Conservation (phyloP, 2,329 filamentous ascomycete genomes). For the Aspergillus sp. region DNA sequence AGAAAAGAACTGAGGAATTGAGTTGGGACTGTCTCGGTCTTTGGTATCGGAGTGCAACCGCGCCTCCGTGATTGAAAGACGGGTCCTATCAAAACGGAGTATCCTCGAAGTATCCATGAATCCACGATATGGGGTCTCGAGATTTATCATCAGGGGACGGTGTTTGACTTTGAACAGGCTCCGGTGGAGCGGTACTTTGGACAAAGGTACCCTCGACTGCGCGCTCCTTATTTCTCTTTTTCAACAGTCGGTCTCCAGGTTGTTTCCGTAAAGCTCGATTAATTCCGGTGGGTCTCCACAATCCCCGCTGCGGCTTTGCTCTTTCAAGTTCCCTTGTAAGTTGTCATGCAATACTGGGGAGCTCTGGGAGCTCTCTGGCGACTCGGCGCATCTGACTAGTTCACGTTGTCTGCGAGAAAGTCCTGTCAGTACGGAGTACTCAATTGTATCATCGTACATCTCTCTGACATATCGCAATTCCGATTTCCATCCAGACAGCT, state of each 20-base stretch:
- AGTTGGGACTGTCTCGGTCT: too few species aligned
- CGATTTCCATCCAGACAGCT: too few species aligned
- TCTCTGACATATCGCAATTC: too few species aligned
- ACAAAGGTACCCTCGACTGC: neutral
- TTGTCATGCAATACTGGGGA: neutral
- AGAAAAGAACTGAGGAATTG: neutral
- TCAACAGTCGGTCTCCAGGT: neutral
- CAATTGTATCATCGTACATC: too few species aligned
- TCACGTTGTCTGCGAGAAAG: neutral
- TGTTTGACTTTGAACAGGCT: neutral
- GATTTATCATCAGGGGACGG: neutral
- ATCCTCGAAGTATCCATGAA: neutral
- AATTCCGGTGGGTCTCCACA: neutral
- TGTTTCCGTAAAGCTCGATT: neutral
- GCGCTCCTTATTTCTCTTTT: neutral
- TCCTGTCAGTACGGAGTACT: neutral
- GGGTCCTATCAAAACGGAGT: neutral
- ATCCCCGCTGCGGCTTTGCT: neutral
- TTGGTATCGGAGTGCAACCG: too few species aligned
- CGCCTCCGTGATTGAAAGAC: too few species aligned
- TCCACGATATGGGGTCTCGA: neutral
- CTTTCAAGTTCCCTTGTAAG: neutral
- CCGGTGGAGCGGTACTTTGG: slow-evolving; percentile 4
- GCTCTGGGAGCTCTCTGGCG: neutral
- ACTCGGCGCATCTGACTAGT: neutral